Base-by-base conservation (phyloP, 768 basidiomycete genomes). In the Fomitopsis pulvina region DNA sequence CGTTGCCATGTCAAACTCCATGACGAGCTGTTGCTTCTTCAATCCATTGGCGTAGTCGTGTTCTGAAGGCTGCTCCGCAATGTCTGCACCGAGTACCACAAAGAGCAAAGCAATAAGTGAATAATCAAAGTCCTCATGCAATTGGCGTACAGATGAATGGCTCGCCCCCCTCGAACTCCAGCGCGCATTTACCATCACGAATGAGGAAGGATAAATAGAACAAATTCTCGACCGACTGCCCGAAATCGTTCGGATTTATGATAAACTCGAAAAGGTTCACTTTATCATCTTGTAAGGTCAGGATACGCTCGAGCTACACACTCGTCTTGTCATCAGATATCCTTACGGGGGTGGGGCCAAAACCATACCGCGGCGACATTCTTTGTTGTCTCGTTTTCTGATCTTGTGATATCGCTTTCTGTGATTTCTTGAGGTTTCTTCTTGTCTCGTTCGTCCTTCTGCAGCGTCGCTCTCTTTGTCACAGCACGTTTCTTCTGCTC, bases 121-220 rank as follows among this genome's bases (percentile, higher is more conserved):
- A 16, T 0, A 24, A 7, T 9, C 7, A n/a, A 26, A 24, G 16
- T 28, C 25, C 10, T 1, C 12, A 26, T 3, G 28, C 24, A 41
- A 18, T 27, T 8, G 16, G 42, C 84, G 55, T 61, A 92, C 91
- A 85, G 41, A 94, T 80, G 18, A 83, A 63, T 6, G 90, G 85
- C 58, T 89, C 83, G 0, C 83, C 86, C 0, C 85, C 73, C 7
- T 79, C 71, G 27, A 76, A 71, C 55, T 92, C 85, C 25, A 90
- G 71, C 10, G 85, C 84, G 51, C 83, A 89, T 60, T 80, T 78
- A 2, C 87, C 92, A 55, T 94, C 89, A 26, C 87, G 78, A 41
- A 96, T 87, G 53, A 96, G 75, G 69, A 99, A 98, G 0, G 91
- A 92, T 2, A 95, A 75, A 61, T 96, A 93, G 65, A 99, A 98